A percentile compares a stretch with the other conserved stretches of the same genome.
These are phyloP conservation scores for Coniochaeta sp. DNA, from an alignment of 2,329 filamentous ascomycete species.

Conservation along the genomic window DNA sequence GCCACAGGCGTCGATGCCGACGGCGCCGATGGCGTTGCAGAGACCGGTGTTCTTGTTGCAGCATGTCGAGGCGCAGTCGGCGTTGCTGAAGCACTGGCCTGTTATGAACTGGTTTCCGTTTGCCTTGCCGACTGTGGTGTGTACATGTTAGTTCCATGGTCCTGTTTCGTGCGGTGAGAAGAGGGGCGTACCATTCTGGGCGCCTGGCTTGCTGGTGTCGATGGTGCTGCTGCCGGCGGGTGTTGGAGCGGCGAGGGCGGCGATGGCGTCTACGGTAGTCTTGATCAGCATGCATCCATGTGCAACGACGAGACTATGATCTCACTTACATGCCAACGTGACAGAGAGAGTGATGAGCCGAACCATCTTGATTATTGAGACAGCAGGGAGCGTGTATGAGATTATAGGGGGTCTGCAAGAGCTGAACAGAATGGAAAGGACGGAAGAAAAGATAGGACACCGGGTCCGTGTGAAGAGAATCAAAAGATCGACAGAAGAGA, in stretches of 20 bases:
- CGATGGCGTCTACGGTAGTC: neutral
- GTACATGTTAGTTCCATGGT: constrained; percentile 5
- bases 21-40: neutral
- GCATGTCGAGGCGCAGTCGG: constrained; percentile 23
- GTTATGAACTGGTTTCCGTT: constrained; percentile 25
- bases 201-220: neutral
- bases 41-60: constrained; percentile 11
- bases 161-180: neutral
- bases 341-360: neutral
- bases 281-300: neutral
- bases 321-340: neutral
- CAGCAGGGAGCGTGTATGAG: neutral
- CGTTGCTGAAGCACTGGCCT: constrained; percentile 21
- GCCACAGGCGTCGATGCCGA: neutral
- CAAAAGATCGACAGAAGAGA: neutral
- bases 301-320: neutral
- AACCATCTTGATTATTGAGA: neutral
- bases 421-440: neutral
- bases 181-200: neutral
- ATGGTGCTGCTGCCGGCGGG: constrained; percentile 8
- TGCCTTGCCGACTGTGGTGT: constrained; percentile 20
- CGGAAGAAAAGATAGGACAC: neutral
- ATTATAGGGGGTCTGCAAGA: neutral
- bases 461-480: neutral
- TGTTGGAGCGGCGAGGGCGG: neutral